Conservation (phyloP, 2,329 filamentous ascomycete species). For the Scorias spongiosa region DNA sequence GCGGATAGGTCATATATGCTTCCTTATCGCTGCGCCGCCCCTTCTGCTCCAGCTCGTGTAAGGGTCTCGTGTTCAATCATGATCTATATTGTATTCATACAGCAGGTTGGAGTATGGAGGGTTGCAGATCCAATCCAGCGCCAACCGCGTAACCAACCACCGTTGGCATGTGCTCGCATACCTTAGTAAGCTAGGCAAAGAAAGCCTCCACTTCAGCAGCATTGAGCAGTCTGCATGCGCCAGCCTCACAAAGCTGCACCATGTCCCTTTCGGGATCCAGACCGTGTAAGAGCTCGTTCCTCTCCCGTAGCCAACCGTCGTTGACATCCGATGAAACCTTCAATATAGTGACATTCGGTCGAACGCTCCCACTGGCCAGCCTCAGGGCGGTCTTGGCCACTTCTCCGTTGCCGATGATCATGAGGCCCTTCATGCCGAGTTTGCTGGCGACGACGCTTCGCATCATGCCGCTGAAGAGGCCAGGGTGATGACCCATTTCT, state of each 20-base stretch:
- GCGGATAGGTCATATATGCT: no score
- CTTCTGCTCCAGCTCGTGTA: no score
- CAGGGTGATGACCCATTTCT: slow-evolving; percentile 84
- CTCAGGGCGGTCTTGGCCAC: slow-evolving; percentile 26
- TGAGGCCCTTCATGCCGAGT: slow-evolving; percentile 49
- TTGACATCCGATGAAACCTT: slow-evolving; percentile 21
- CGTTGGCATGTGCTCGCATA: neutral
- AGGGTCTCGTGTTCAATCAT: neutral
- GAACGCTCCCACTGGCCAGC: slow-evolving; percentile 24
- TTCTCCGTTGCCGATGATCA: slow-evolving; percentile 36
- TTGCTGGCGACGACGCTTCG: slow-evolving; percentile 58
- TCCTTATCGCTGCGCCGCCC: no score
- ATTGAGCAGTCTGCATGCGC: slow-evolving; percentile 18
- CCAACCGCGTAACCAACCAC: no score
- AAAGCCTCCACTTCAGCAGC: slow-evolving; percentile 12
- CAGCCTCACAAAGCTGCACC: slow-evolving; percentile 33
- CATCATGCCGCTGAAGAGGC: slow-evolving; percentile 74
- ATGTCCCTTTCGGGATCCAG: slow-evolving; percentile 26
- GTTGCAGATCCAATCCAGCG: no score
- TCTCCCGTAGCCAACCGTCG: slow-evolving; percentile 34
- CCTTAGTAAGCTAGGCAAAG: slow-evolving; percentile 5
- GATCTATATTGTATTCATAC: neutral
- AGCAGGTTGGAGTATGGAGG: neutral
- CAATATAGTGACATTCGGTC: slow-evolving; percentile 23
- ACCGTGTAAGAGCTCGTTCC: slow-evolving; percentile 32